A percentile compares a stretch with the other conserved stretches of the same genome.
Evolutionary conservation across 129 eudicot genomes (phyloP).

Genomic region (Heracleum sosnowskyi): DNA sequence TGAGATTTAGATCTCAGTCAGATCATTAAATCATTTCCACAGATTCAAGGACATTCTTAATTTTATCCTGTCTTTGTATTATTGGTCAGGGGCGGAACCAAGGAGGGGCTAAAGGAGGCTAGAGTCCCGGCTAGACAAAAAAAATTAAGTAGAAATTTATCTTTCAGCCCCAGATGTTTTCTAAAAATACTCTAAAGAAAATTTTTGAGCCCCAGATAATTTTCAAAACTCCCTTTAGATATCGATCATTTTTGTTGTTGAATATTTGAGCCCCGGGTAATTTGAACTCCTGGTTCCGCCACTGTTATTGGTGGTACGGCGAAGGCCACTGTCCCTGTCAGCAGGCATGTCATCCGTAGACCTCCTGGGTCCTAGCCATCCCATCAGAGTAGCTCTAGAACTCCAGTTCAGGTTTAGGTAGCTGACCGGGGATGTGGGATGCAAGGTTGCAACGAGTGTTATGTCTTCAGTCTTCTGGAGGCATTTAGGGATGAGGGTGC

Average conservation of each 20-base stretch:
- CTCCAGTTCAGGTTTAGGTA: neutral
- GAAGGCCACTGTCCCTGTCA: neutral
- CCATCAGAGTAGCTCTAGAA: neutral
- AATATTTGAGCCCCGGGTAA: no score
- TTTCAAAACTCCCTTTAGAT: no score
- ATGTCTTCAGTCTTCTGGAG: neutral
- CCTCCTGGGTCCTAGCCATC: neutral
- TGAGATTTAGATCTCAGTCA: neutral
- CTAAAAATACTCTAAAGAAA: no score
- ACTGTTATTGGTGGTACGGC: neutral
- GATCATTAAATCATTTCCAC: neutral
- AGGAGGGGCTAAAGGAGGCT: no score
- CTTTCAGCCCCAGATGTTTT: no score
- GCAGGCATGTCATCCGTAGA: neutral
- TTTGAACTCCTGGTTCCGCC: no score
- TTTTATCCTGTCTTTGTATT: neutral
- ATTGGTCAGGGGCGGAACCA: no score
- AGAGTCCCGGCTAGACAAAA: no score
- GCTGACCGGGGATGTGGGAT: neutral
- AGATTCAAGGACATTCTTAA: neutral
- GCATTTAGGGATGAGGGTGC: neutral
- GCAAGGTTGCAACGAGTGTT: neutral
- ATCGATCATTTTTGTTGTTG: no score
- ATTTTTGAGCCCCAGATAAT: no score
- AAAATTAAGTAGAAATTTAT: no score